phyloP scores from a whole-genome alignment of 2,329 filamentous ascomycete species.

The Hyphodiscus sp. region DNA sequence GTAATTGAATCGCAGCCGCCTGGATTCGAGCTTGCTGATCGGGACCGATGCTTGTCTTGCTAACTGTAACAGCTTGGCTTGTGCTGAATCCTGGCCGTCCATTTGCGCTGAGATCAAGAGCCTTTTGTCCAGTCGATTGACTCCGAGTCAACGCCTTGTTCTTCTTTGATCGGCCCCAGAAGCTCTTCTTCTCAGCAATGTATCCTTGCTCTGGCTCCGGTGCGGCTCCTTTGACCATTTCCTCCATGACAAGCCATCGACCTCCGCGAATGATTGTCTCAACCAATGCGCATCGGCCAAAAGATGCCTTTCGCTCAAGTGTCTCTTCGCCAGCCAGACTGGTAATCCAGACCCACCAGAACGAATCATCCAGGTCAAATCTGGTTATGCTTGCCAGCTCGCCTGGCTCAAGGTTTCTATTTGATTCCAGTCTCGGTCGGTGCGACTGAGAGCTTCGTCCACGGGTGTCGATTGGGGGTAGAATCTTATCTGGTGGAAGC shows the following conservation, averaged over 20 bases:
- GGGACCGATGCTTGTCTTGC: conserved; percentile 78
- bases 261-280: conserved; percentile 79
- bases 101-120: conserved; percentile 40
- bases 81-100: conserved; percentile 34
- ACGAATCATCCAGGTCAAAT: conserved; percentile 86
- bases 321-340: conserved; percentile 91
- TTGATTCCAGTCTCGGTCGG: conserved; percentile 61
- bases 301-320: conserved; percentile 77
- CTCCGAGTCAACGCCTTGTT: conserved; percentile 57
- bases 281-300: conserved; percentile 86
- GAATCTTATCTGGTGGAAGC: conserved; percentile 83
- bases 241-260: conserved; percentile 91
- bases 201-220: conserved; percentile 79
- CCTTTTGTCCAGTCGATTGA: conserved; percentile 62
- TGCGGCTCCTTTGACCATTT: conserved; percentile 89
- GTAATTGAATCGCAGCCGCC: conserved; percentile 78
- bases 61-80: conserved; percentile 40
- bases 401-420: conserved; percentile 71
- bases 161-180: conserved; percentile 79
- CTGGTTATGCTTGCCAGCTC: conserved; percentile 88
- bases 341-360: conserved; percentile 99
- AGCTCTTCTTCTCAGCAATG: conserved; percentile 90
- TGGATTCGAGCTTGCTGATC: conserved; percentile 93
- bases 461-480: conserved; percentile 76
- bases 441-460: conserved; percentile 86